phyloP scores from a whole-genome alignment of 495 filamentous ascomycete species.

The Articulospora tetracladia region DNA sequence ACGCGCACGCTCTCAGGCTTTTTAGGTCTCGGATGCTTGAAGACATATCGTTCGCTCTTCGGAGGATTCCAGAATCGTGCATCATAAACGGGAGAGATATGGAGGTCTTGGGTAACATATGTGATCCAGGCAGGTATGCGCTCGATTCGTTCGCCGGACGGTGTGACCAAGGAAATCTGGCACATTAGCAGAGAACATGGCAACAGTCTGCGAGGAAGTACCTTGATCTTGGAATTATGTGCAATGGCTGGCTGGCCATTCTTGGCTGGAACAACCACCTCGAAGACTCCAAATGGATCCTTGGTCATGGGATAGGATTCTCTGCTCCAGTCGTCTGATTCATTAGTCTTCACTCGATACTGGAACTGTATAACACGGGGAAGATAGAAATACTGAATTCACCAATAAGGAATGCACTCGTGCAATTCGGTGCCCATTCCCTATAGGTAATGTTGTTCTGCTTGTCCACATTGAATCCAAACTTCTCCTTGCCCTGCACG shows the following conservation, averaged over 20 bases:
- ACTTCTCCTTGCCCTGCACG: constrained; percentile 73
- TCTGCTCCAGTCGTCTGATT: constrained; percentile 79
- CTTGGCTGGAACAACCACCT: constrained; percentile 71
- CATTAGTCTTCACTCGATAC: constrained; percentile 4
- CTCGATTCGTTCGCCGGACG: constrained; percentile 75
- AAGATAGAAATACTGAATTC: constrained; percentile 72
- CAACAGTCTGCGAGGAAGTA: constrained; percentile 29
- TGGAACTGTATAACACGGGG: constrained; percentile 5
- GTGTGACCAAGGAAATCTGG: constrained; percentile 81
- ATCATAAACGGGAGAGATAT: constrained; percentile 85
- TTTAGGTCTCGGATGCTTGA: constrained; percentile 77
- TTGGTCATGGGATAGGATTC: constrained; percentile 81
- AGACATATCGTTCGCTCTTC: constrained; percentile 64
- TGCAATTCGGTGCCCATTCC: constrained; percentile 94
- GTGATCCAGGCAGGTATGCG: constrained; percentile 95
- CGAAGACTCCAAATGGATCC: constrained; percentile 82
- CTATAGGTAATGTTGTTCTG: constrained; percentile 86
- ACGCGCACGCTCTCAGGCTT: constrained; percentile 85
- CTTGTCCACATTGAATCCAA: constrained; percentile 72
- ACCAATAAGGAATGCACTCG: constrained; percentile 81
- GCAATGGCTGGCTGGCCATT: constrained; percentile 75
- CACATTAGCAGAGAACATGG: constrained; percentile 16
- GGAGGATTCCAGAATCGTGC: constrained; percentile 97
- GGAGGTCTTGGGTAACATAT: constrained; percentile 89
- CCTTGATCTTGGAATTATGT: constrained; percentile 95